Percentiles rank a stretch among this genome's conserved stretches.
These are phyloP conservation scores for Nitzschia sp. DNA, from an alignment of 108 stramenopile genomes.

Conservation along the genomic window DNA sequence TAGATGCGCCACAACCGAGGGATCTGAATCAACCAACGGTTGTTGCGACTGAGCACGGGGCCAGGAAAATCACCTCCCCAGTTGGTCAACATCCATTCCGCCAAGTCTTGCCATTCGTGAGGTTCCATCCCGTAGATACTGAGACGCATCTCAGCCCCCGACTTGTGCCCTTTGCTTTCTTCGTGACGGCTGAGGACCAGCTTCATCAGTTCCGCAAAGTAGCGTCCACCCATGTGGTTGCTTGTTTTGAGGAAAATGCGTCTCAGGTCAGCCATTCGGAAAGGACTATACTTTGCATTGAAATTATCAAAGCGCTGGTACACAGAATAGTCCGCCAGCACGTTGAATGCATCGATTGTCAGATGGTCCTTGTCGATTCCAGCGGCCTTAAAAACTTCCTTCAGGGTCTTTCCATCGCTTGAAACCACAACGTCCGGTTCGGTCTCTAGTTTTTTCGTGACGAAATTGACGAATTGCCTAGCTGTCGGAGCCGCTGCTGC, in stretches of 20 bases:
- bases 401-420: slow-evolving; percentile 77
- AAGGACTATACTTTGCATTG: slow-evolving; percentile 98
- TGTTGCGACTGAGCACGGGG: slow-evolving; percentile 88
- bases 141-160: slow-evolving; percentile 92
- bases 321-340: slow-evolving; percentile 97
- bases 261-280: slow-evolving; percentile 95
- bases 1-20: slow-evolving; percentile 96
- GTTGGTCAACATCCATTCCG: slow-evolving; percentile 78
- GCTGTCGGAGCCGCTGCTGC: slow-evolving; percentile 95
- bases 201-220: slow-evolving; percentile 95
- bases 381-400: slow-evolving; percentile 81
- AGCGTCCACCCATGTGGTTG: slow-evolving; percentile 85
- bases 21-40: slow-evolving; percentile 98
- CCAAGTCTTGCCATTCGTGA: slow-evolving; percentile 92
- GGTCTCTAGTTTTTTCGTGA: slow-evolving; percentile 92
- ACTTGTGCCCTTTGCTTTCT: slow-evolving; percentile 88
- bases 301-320: slow-evolving; percentile 99
- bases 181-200: slow-evolving; percentile 88
- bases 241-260: slow-evolving; percentile 98
- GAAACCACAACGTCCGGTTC: slow-evolving; percentile 83
- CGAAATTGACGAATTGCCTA: slow-evolving; percentile 98
- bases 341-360: slow-evolving; percentile 98
- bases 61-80: slow-evolving; percentile 78
- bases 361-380: slow-evolving; percentile 96
- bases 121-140: slow-evolving; percentile 96